phyloP scores from a whole-genome alignment of 2,329 filamentous ascomycete genomes.

The Calonectria fujianensis region DNA sequence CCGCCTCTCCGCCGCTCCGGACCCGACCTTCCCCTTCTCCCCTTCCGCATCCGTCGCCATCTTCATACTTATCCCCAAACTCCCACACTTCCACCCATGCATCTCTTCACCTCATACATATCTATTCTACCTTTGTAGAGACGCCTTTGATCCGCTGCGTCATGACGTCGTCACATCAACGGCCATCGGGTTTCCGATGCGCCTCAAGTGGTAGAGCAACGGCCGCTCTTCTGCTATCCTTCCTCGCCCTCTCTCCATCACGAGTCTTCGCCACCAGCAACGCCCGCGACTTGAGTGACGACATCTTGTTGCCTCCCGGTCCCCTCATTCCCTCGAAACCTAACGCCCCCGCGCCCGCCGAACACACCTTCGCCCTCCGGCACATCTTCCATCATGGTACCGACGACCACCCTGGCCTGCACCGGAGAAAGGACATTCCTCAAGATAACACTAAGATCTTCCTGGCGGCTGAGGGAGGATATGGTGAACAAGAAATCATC shows the following conservation, averaged over 20 bases:
- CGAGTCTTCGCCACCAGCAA: slow-evolving; percentile 60
- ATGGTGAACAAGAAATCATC: slow-evolving; percentile 69
- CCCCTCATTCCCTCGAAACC: slow-evolving; percentile 63
- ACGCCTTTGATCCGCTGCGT: slow-evolving; percentile 41
- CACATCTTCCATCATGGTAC: slow-evolving; percentile 96
- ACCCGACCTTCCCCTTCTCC: slow-evolving; percentile 38
- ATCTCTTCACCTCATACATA: neutral
- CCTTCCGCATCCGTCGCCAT: slow-evolving; percentile 37
- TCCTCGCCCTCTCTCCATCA: slow-evolving; percentile 76
- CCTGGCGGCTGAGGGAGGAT: slow-evolving; percentile 76
- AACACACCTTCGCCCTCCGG: slow-evolving; percentile 81
- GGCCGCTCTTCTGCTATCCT: slow-evolving; percentile 77
- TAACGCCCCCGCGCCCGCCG: slow-evolving; percentile 68
- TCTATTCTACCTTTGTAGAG: slow-evolving; percentile 34
- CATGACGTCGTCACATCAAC: slow-evolving; percentile 49
- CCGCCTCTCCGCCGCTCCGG: slow-evolving; percentile 45
- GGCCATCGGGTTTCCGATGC: slow-evolving; percentile 60
- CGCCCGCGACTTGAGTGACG: slow-evolving; percentile 62
- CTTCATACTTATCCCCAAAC: slow-evolving; percentile 30
- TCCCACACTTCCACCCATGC: neutral
- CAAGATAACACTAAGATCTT: slow-evolving; percentile 74
- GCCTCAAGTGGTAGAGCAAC: slow-evolving; percentile 78
- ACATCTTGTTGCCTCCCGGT: slow-evolving; percentile 65
- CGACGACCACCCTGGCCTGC: slow-evolving; percentile 84
- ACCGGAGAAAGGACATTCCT: slow-evolving; percentile 83